Evolutionary conservation across 768 basidiomycete species (phyloP), one percentile per base, ranked within the genome.

Genomic region (Coprinopsis sp.): DNA sequence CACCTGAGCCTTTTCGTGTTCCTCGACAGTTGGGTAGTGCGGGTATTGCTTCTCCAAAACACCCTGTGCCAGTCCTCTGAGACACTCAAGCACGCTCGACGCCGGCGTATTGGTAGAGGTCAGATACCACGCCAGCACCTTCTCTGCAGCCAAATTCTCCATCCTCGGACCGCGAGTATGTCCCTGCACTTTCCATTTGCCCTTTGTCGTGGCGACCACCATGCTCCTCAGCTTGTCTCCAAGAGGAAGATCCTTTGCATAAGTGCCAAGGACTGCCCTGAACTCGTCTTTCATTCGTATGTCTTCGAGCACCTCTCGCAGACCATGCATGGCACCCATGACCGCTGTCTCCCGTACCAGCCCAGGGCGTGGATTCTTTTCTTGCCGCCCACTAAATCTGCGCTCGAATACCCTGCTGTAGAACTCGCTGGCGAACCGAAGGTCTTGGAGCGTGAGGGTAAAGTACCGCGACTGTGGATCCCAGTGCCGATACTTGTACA

Each of bases 341-440:
- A 87, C 72, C 0, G 87, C 84, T 39, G 77, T 82, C 58, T 87
- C 85, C 13, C 88, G 74, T 21, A 91, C 73, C 19, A 91, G 72
- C 0, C 86, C 75, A 0, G 84, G 77, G 11, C 86, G 73, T 2
- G 71, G 64, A 49, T 82, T 82, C 55, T 81, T 78, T 56, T 87
- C 84, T 5, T 71, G 51, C n/a, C 76, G 70, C 3, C 86, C 87
- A 51, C 85, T 84, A 64, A 89, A 89, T 13, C 80, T 74, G 33
- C 83, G 70, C 14, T 87, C 85, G 61, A 80, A 89, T 2, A 88
- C 72, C 57, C 79, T 82, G 55, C 74, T 72, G 52, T 90, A 91
- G 60, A 90, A 91, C 58, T 89, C 85, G 21, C 77, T 72, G 0
- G 79, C 78, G 56, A 89, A 87, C 21, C 80, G 76, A 10, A 91